A percentile compares a stretch with the other conserved stretches of the same genome.
These are phyloP conservation scores for Hypoxylon rickii DNA, from an alignment of 495 filamentous ascomycete genomes.

Conservation along the genomic window DNA sequence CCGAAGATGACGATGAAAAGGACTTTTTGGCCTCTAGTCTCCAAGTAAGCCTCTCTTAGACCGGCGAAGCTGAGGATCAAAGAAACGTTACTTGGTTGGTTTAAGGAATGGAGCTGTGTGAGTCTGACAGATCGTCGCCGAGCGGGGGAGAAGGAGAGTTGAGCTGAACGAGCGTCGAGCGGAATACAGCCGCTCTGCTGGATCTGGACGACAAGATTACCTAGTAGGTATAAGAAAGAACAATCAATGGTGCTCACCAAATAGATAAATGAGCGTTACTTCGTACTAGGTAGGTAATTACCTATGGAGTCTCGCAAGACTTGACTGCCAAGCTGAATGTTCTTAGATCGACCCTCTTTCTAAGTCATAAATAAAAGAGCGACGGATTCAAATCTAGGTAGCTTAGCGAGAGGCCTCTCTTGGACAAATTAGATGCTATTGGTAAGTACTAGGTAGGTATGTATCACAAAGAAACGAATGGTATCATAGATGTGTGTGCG, in stretches of 20 bases:
- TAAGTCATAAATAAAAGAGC: conserved; percentile 10
- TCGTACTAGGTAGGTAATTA: too few relatives aligned
- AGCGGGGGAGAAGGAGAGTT: conserved; percentile 7
- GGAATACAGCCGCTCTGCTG: conserved; percentile 1
- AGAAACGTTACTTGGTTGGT: conserved; percentile 10
- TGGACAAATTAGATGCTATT: background rate
- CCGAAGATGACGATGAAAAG: conserved; percentile 18
- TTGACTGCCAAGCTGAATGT: background rate
- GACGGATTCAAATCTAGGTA: background rate
- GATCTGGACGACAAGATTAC: background rate
- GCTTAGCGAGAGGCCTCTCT: background rate
- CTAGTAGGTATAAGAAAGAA: too few relatives aligned
- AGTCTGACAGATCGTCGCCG: conserved; percentile 21
- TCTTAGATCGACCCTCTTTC: background rate
- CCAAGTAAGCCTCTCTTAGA: conserved; percentile 9
- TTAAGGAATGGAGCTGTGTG: too few relatives aligned
- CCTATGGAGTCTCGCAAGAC: background rate
- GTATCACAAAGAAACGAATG: conserved; percentile 20
- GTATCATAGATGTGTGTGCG: too few relatives aligned
- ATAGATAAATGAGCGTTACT: too few relatives aligned
- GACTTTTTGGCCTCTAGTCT: conserved; percentile 2
- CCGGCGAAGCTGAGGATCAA: conserved; percentile 16
- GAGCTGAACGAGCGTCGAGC: conserved; percentile 16
- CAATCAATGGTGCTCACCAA: too few relatives aligned
- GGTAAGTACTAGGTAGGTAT: background rate